phyloP scores from a whole-genome alignment of 2,329 filamentous ascomycete species.

The Neonectria magnoliae region DNA sequence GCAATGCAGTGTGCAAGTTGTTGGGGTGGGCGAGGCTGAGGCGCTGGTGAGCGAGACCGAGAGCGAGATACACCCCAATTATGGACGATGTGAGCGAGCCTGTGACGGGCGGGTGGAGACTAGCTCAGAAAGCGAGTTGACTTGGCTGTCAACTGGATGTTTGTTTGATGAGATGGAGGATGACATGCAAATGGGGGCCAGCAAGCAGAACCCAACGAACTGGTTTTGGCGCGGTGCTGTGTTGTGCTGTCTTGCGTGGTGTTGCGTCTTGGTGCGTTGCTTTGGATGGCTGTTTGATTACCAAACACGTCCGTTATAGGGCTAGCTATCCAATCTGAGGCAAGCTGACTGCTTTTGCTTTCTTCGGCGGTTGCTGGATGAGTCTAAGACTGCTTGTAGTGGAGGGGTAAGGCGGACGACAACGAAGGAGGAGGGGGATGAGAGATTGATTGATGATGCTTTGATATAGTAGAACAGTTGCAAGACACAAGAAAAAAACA shows the following conservation, averaged over 20 bases:
- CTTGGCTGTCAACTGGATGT: not conserved
- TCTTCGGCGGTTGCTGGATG: constrained; percentile 14
- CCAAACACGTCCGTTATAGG: constrained; percentile 5
- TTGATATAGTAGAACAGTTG: constrained; percentile 1
- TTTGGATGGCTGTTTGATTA: constrained; percentile 13
- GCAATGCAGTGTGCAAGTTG: not conserved
- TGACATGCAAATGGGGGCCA: constrained; percentile 1
- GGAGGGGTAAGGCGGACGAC: constrained; percentile 11
- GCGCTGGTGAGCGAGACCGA: constrained; percentile 32
- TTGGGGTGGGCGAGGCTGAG: constrained; percentile 25
- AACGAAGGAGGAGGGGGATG: not conserved
- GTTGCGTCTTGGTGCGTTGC: constrained; percentile 1
- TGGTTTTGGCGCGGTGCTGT: too few species aligned
- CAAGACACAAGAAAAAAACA: not conserved
- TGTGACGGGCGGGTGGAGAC: constrained; percentile 1
- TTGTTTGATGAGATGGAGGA: not conserved
- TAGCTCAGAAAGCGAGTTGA: not conserved
- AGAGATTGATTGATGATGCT: constrained; percentile 2
- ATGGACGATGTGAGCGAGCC: not conserved
- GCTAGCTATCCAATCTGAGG: constrained; percentile 4
- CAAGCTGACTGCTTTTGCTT: constrained; percentile 17
- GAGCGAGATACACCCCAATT: constrained; percentile 23
- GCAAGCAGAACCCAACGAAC: not conserved
- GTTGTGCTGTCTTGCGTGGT: not conserved
- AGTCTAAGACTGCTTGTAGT: not conserved